A percentile compares a stretch with the other conserved stretches of the same genome.
Evolutionary conservation across 2,329 filamentous ascomycete genomes (phyloP).

Genomic region (Exophiala bonariae): DNA sequence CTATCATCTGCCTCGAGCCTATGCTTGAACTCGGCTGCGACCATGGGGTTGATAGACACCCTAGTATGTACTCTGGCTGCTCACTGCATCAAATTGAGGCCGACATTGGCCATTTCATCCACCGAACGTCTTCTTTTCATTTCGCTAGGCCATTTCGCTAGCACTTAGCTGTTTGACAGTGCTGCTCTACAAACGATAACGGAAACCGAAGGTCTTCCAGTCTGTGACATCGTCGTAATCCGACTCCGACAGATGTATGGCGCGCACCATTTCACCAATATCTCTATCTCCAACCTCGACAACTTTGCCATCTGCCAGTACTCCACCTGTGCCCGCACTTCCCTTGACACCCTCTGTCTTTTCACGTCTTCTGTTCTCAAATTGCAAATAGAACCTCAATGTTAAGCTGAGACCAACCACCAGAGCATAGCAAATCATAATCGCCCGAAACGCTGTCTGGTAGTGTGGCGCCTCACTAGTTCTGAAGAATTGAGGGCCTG

Average conservation of each 20-base stretch:
- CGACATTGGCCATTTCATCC: no score
- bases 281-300: conserved; percentile 12
- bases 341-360: conserved; percentile 46
- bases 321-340: conserved; percentile 33
- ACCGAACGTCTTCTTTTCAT: no score
- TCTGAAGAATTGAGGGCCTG: conserved; percentile 57
- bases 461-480: conserved; percentile 53
- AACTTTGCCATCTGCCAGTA: conserved; percentile 30
- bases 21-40: no score
- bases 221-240: conserved; percentile 62
- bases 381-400: conserved; percentile 42
- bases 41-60: no score
- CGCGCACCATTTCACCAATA: not conserved
- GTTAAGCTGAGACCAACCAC: conserved; percentile 40
- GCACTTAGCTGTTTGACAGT: no score
- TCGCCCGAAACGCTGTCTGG: conserved; percentile 55
- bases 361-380: conserved; percentile 43
- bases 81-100: no score
- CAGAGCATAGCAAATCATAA: conserved; percentile 58
- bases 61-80: no score
- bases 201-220: conserved; percentile 60
- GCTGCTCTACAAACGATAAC: conserved; percentile 51
- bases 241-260: conserved; percentile 41
- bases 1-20: no score
- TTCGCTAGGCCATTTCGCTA: no score